These are phyloP conservation scores for Fraxinus platypoda DNA, from an alignment of 305 asterid genomes.

Conservation along the genomic window DNA sequence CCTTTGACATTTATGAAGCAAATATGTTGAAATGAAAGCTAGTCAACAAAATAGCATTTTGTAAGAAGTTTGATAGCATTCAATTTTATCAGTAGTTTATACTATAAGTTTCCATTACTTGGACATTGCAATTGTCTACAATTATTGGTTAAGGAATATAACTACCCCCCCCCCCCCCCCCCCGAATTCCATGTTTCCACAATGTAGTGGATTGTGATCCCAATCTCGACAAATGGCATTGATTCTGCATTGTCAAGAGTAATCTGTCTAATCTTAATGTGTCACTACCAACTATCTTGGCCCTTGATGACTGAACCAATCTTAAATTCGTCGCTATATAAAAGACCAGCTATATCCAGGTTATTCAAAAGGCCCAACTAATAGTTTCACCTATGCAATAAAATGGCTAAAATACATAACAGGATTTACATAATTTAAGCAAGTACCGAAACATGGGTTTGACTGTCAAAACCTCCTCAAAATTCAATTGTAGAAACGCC, in stretches of 20 bases:
- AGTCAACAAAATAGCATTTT: background rate
- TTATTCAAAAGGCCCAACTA: constrained; percentile 11
- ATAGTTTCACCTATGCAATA: background rate
- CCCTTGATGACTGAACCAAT: background rate
- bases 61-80: background rate
- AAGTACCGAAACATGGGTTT: background rate
- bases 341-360: background rate
- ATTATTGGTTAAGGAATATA: background rate
- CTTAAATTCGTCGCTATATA: background rate
- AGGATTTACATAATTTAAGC: background rate
- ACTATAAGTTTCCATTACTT: background rate
- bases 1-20: background rate
- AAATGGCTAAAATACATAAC: background rate
- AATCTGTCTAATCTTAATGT: background rate
- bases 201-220: background rate
- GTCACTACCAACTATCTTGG: constrained; percentile 8
- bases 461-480: background rate
- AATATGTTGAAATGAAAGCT: background rate
- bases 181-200: background rate
- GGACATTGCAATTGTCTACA: background rate
- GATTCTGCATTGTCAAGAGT: background rate
- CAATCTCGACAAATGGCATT: background rate
- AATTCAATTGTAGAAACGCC: background rate
- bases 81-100: background rate
- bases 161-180: too few relatives aligned